phyloP scores from a whole-genome alignment of 768 basidiomycete species.

The Boletus coccyginus region DNA sequence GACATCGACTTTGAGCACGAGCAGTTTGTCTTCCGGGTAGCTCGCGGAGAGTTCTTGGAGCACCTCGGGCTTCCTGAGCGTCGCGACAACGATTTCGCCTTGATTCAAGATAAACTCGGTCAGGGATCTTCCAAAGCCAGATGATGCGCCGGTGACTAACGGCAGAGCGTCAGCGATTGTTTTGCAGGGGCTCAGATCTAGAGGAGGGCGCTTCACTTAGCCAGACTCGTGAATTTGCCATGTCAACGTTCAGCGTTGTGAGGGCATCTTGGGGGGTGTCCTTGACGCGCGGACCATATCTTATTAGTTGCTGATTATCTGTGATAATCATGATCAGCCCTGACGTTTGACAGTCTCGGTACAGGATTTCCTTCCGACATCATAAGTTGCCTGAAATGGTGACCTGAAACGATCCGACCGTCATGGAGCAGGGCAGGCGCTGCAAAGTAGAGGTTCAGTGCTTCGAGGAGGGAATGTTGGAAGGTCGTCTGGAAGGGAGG shows the following conservation, averaged over 20 bases:
- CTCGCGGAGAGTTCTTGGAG: constrained; percentile 4
- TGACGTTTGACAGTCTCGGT: neutral
- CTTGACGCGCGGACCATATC: neutral
- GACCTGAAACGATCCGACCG: neutral
- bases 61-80: constrained; percentile 37
- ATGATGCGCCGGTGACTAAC: constrained; percentile 40
- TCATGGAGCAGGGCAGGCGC: too few relatives aligned
- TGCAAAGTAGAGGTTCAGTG: too few relatives aligned
- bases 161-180: neutral
- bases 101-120: constrained; percentile 30
- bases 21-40: constrained; percentile 10
- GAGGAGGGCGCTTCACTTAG: neutral
- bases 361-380: neutral
- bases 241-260: neutral
- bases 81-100: constrained; percentile 42
- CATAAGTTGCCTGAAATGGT: neutral
- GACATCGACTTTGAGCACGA: constrained; percentile 16
- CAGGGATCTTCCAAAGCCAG: constrained; percentile 38
- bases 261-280: neutral
- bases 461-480: too few relatives aligned
- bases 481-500: too few relatives aligned
- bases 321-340: neutral
- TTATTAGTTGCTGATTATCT: neutral
- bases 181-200: neutral
- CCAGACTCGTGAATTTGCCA: constrained; percentile 9